Base-by-base conservation (phyloP, 2,329 filamentous ascomycete species). In the Claviceps arundinis region DNA sequence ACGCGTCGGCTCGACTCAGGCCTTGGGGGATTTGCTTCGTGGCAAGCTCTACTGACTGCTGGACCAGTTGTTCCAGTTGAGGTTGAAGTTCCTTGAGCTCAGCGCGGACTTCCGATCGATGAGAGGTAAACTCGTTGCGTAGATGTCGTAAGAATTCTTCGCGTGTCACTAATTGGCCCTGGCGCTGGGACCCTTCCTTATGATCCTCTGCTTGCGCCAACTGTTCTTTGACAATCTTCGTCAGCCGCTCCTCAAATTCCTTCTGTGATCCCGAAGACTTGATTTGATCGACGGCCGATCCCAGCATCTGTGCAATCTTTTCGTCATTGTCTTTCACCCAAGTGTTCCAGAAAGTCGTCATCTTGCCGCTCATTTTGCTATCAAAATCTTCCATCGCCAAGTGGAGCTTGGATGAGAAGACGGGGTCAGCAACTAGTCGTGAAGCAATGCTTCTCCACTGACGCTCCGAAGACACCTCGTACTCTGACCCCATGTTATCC, bases 241-340 rank as follows among this genome's bases (percentile, higher is more conserved):
- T 62, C 5, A 77, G 57, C 14, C 59, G 58, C 24, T 63, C 57
- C 19, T 68, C 63, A 5, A 70, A 63, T 2, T 69, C 63, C 2
- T 61, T 59, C 13, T 67, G 61, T 14, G 65, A 65, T 19, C 64
- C 61, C 1, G 63, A 60, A 13, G 59, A 56, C 45, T 67, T 59
- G 40, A 71, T 64, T 56, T 70, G 68, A 8, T 66, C 60, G 37
- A 65, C 48, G 6, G 60, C 62, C 6, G 62, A 61, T 6, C 62
- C 61, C 3, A 70, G 55, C 37, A 64, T 57, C 42, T 62, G 55
- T 1, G 61, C 53, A 19, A 71, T 63, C 50, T 66, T 65, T 48
- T 66, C 64, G 14, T 74, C 62, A 61, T 82, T 82, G 17, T 70
- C 70, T 42, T 65, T 66, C 30, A 79, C 60, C 74, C 77, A 83